These are phyloP conservation scores for Trichoderma endophyticum DNA, from an alignment of 2,329 filamentous ascomycete genomes.

Conservation along the genomic window DNA sequence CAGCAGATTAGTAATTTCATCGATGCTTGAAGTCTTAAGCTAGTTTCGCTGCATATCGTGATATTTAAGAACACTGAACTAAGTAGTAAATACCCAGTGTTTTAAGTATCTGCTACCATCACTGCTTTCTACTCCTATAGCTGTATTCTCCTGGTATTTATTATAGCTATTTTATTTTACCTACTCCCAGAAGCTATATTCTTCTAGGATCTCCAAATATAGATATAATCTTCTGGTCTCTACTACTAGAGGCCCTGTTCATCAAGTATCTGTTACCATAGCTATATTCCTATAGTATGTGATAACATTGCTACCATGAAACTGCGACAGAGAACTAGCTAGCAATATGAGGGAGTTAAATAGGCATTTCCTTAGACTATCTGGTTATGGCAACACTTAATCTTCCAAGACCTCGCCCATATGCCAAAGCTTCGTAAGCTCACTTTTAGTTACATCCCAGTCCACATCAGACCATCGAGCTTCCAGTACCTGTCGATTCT, in stretches of 20 bases:
- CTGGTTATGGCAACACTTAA: not conserved
- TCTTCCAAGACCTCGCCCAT: not conserved
- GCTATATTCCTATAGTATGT: not conserved
- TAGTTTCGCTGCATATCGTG: not conserved
- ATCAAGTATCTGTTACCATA: not conserved
- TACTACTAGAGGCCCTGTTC: not conserved
- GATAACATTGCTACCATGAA: fast-evolving
- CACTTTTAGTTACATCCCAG: not conserved
- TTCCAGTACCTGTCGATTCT: not conserved
- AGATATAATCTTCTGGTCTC: not conserved
- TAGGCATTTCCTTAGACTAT: not conserved
- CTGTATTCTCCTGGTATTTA: not conserved
- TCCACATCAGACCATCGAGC: not conserved
- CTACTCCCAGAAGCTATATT: not conserved
- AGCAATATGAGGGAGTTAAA: fast-evolving
- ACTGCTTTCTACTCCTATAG: not conserved
- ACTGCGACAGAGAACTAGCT: not conserved
- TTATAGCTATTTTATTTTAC: not conserved
- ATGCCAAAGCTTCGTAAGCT: not conserved
- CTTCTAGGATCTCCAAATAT: not conserved
- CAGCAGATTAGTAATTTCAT: not conserved
- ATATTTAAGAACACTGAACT: not conserved
- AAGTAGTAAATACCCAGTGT: not conserved
- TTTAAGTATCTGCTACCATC: not conserved
- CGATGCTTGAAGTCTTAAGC: not conserved